Evolutionary conservation across 805 yeast genomes (phyloP), one percentile per base, ranked within the genome.

Genomic region (Saturnispora sanitii): DNA sequence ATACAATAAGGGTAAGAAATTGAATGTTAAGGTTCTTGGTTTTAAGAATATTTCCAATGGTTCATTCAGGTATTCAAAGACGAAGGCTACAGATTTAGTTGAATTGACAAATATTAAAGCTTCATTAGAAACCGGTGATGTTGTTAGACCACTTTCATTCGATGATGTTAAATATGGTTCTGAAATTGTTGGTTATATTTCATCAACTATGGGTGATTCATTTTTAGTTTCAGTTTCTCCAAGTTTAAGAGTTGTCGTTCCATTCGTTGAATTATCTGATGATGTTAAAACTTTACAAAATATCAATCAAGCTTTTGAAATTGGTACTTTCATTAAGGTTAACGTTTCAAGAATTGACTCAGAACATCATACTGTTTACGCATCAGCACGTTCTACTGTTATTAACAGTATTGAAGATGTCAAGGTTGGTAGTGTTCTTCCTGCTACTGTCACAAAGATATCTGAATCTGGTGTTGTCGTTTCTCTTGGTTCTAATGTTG

Each of bases 221-320:
- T 66, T 79, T 29, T 82, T 84, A 79, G 79, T 78, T 21, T 75
- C 79, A 20, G 56, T 86, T 32, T 68, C 87, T 1, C 90, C 94
- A 26, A 63, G 70, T 17, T 61, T 82, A 30, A 73, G 71, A 43
- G 95, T 88, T 4, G 71, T 77, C 41, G 62, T 86, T 25, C 68
- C 86, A 1, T 61, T 76, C 37, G 67, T 81, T 63, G 82, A 85
- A 44, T 61, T 82, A 27, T 63, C 79, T 8, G 71, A 71, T 45
- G 75, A 79, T 50, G 63, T 67, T n/a, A 54, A 67, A 2, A 54
- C 66, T 2, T 65, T 71, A 45, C 65, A 62, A 15, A 65, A 74
- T 38, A 55, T 82, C 37, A 77, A 72, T 16, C 66, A 66, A n/a
- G 63, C 65, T 29, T 79, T 68, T 57, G 90, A 94, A 26, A 56